Percentiles rank a stretch among this genome's conserved stretches.
phyloP scores from a whole-genome alignment of 2,329 filamentous ascomycete genomes.

The Furcasterigmium furcatum region DNA sequence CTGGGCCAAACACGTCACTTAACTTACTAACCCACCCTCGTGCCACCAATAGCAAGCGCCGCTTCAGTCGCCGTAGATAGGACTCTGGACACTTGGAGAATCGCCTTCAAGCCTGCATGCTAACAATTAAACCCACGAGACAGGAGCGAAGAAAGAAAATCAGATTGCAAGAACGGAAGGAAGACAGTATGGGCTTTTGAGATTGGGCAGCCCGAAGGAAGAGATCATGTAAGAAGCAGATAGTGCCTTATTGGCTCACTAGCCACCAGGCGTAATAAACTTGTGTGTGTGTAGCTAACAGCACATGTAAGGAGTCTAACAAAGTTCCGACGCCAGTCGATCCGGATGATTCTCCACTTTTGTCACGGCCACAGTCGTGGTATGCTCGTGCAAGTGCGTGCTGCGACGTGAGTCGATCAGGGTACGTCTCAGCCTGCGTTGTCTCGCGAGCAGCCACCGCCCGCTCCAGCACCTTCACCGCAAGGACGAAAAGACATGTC shows the following conservation, averaged over 20 bases:
- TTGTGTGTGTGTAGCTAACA: slow-evolving; percentile 3
- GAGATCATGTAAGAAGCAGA: slow-evolving; percentile 1
- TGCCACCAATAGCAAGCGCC: slow-evolving; percentile 6
- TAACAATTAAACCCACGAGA: slow-evolving; percentile 6
- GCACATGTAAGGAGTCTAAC: too few species aligned
- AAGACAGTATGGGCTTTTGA: background rate
- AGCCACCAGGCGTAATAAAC: too few species aligned
- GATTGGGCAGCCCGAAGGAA: background rate
- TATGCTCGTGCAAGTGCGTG: too few species aligned
- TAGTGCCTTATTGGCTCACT: background rate
- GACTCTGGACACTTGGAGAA: slow-evolving; percentile 13
- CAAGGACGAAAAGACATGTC: too few species aligned
- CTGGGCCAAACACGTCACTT: background rate
- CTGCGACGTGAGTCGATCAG: too few species aligned
- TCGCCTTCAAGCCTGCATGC: slow-evolving; percentile 10
- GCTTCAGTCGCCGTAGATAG: slow-evolving; percentile 13
- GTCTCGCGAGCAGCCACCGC: too few species aligned
- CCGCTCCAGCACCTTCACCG: too few species aligned
- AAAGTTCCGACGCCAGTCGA: too few species aligned
- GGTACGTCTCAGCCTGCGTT: too few species aligned
- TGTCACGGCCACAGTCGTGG: too few species aligned
- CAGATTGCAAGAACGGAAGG: background rate
- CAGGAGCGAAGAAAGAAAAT: background rate
- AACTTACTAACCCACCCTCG: slow-evolving; percentile 5
- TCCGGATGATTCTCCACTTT: too few species aligned